A percentile compares a stretch with the other conserved stretches of the same genome.
These are phyloP conservation scores for Nectriaceae sp. DNA, from an alignment of 2,329 filamentous ascomycete genomes.

Conservation along the genomic window DNA sequence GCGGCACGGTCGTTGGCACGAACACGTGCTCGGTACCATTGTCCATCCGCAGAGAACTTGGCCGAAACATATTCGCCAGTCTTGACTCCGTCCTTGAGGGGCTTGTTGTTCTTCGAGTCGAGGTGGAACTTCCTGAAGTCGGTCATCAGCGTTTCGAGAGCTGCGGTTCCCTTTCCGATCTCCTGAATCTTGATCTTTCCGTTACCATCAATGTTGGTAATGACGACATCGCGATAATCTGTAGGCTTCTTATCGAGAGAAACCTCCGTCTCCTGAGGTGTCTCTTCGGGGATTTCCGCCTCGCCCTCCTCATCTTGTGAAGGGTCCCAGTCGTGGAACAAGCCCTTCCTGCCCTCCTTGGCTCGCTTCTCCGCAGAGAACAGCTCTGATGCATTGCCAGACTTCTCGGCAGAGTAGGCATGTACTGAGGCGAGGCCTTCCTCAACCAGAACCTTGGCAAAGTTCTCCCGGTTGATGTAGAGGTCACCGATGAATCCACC, in stretches of 20 bases:
- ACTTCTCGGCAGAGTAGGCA: constrained; percentile 93
- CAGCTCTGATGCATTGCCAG: constrained; percentile 84
- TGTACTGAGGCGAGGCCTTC: constrained; percentile 93
- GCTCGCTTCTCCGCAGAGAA: constrained; percentile 85
- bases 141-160: constrained; percentile 84
- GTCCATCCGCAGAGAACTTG: constrained; percentile 83
- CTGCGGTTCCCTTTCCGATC: constrained; percentile 81
- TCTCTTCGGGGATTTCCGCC: constrained; percentile 53
- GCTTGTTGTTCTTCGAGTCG: constrained; percentile 75
- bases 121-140: constrained; percentile 91
- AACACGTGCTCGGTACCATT: constrained; percentile 93
- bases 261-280: constrained; percentile 49
- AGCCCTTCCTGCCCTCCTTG: constrained; percentile 82
- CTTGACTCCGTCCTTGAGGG: constrained; percentile 78
- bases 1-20: constrained; percentile 89
- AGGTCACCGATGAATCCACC: constrained; percentile 96
- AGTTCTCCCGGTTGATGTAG: constrained; percentile 92
- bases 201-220: constrained; percentile 85
- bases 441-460: constrained; percentile 89
- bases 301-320: constrained; percentile 73
- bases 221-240: constrained; percentile 91
- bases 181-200: constrained; percentile 90
- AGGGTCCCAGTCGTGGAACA: constrained; percentile 96
- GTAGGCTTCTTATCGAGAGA: constrained; percentile 65
- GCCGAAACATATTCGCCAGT: constrained; percentile 89